These are phyloP conservation scores for Aspergillus oerlinghausenensis DNA, from an alignment of 2,329 filamentous ascomycete genomes.

Conservation along the genomic window DNA sequence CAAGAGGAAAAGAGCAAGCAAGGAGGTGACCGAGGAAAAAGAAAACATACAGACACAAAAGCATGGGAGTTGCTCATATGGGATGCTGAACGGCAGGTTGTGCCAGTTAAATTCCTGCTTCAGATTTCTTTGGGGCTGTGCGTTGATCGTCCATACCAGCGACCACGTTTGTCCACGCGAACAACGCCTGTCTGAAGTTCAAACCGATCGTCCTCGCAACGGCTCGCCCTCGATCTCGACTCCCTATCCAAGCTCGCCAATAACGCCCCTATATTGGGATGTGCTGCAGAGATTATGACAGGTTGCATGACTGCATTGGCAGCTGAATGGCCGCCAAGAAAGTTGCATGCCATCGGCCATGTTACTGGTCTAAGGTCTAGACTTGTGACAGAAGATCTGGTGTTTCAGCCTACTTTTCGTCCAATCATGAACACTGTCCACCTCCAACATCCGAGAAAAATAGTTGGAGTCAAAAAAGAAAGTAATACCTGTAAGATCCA, in stretches of 20 bases:
- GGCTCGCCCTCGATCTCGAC: constrained; percentile 6
- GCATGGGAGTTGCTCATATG: background rate
- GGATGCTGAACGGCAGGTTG: background rate
- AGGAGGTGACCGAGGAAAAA: background rate
- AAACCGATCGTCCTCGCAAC: constrained; percentile 11
- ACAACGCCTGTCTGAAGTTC: constrained; percentile 6
- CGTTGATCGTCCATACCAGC: constrained; percentile 12
- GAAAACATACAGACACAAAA: background rate
- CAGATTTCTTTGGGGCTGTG: constrained; percentile 11
- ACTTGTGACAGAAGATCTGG: constrained; percentile 11
- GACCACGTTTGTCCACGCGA: constrained; percentile 16
- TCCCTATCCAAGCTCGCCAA: background rate
- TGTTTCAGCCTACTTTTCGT: constrained; percentile 13
- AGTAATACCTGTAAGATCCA: constrained; percentile 1
- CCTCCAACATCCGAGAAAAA: background rate
- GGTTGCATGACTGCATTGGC: constrained; percentile 2
- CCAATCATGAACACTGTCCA: background rate
- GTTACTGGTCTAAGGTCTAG: constrained; percentile 6
- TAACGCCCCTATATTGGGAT: background rate
- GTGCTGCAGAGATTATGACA: constrained; percentile 5
- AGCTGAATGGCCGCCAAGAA: background rate
- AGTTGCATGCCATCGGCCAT: background rate
- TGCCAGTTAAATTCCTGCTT: background rate
- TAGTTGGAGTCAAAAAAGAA: background rate
- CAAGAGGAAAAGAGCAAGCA: background rate